Percentiles rank a stretch among this genome's conserved stretches.
phyloP scores from a whole-genome alignment of 768 basidiomycete genomes.

The Agaricus sinodeliciosus region DNA sequence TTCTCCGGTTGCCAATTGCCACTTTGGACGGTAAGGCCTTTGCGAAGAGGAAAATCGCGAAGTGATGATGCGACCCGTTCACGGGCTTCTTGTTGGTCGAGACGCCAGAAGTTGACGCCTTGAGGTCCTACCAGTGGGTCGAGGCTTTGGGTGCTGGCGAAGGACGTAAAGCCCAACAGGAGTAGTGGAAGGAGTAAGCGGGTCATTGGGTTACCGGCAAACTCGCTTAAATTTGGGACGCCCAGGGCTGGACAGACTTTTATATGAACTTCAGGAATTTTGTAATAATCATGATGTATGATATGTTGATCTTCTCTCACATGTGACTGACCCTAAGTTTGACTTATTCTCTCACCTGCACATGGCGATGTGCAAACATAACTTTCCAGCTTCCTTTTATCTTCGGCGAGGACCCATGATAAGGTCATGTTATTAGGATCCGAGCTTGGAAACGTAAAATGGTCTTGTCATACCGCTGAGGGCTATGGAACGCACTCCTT shows the following conservation, averaged over 20 bases:
- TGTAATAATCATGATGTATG: too few species aligned
- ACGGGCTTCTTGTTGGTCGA: constrained; percentile 25
- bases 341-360: background rate
- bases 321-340: constrained; percentile 5
- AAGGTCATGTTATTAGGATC: background rate
- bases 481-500: too few species aligned
- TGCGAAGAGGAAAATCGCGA: constrained; percentile 14
- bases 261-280: background rate
- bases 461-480: too few species aligned
- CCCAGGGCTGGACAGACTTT: background rate
- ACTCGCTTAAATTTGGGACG: background rate
- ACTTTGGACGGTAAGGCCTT: constrained; percentile 18
- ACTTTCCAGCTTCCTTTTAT: background rate
- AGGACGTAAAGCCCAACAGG: background rate
- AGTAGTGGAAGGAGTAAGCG: background rate
- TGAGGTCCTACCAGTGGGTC: constrained; percentile 40
- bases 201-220: background rate
- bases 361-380: background rate
- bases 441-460: background rate
- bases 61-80: constrained; percentile 11
- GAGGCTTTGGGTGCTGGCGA: background rate
- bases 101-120: constrained; percentile 59
- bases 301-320: background rate
- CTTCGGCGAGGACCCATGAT: background rate
- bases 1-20: background rate